Evolutionary conservation across 352 stramenopile species (phyloP).

Genomic region (Phytophthora cryptogea): DNA sequence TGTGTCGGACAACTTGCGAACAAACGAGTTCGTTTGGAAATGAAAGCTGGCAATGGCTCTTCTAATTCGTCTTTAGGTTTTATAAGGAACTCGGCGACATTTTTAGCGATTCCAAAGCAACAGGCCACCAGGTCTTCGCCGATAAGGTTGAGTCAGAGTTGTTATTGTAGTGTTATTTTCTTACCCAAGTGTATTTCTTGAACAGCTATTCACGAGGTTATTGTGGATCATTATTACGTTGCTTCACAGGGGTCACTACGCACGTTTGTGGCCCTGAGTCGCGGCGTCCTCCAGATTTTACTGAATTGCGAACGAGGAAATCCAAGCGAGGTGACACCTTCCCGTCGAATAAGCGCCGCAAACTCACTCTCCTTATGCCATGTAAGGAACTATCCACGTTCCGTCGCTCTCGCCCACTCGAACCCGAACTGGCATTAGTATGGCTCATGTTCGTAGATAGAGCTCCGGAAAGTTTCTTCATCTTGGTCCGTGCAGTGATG

Average conservation of each 20-base stretch:
- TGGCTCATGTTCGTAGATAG: not conserved
- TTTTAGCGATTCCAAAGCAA: no score
- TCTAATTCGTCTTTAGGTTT: no score
- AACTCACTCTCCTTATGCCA: conserved; percentile 12
- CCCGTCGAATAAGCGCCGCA: conserved; percentile 19
- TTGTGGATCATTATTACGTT: not conserved
- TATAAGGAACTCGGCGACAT: no score
- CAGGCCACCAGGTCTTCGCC: not conserved
- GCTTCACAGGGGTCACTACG: conserved; percentile 3
- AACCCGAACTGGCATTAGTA: conserved; percentile 3
- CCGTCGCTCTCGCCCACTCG: conserved; percentile 5
- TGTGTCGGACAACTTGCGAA: not conserved
- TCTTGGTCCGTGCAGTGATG: conserved; percentile 29
- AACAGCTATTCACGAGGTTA: not conserved
- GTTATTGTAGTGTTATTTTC: not conserved
- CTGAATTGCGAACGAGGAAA: conserved; percentile 6
- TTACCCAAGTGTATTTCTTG: not conserved
- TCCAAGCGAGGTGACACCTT: conserved; percentile 8
- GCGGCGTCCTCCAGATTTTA: conserved; percentile 15
- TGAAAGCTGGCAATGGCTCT: not conserved
- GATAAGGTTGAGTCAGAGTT: conserved; percentile 6
- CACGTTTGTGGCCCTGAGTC: conserved; percentile 7
- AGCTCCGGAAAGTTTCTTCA: conserved; percentile 13
- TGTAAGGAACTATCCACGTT: not conserved
- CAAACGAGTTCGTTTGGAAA: not conserved